Evolutionary conservation across 768 basidiomycete species (phyloP).

Genomic region (Hortiboletus flavorubellus): DNA sequence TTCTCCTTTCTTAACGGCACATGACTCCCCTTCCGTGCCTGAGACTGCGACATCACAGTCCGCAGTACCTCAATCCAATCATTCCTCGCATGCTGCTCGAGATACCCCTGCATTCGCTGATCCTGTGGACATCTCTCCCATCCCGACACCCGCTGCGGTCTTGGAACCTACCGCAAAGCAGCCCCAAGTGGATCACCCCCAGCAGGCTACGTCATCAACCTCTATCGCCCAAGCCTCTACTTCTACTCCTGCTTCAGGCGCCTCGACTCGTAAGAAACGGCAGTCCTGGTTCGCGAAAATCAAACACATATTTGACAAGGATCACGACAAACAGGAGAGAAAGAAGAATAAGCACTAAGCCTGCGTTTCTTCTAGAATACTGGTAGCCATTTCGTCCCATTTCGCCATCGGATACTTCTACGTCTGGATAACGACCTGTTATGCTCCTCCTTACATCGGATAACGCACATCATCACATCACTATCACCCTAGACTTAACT

Average conservation of each 20-base stretch:
- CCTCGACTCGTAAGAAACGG: conserved; percentile 45
- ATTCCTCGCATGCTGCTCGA: background rate
- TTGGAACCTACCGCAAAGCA: background rate
- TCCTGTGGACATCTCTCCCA: background rate
- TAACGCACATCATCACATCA: conserved; percentile 6
- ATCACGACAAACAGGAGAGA: conserved; percentile 40
- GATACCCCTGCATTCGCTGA: background rate
- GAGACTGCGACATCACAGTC: background rate
- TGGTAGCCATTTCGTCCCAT: background rate
- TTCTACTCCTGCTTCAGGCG: conserved; percentile 35
- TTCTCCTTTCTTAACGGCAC: conserved; percentile 10
- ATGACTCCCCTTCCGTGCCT: background rate
- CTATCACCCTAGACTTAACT: conserved; percentile 16
- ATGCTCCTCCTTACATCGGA: conserved; percentile 17
- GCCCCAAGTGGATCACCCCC: background rate
- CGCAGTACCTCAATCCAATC: background rate
- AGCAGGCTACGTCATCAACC: background rate
- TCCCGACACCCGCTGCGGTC: background rate
- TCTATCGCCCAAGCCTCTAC: conserved; percentile 5
- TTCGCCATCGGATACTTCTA: conserved; percentile 2
- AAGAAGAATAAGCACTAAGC: conserved; percentile 27
- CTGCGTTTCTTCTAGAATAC: background rate
- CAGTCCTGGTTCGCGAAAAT: conserved; percentile 51
- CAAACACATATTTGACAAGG: conserved; percentile 51
- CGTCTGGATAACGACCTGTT: conserved; percentile 11